Base-by-base conservation (phyloP, 768 basidiomycete genomes). In the Galerina sulciceps region DNA sequence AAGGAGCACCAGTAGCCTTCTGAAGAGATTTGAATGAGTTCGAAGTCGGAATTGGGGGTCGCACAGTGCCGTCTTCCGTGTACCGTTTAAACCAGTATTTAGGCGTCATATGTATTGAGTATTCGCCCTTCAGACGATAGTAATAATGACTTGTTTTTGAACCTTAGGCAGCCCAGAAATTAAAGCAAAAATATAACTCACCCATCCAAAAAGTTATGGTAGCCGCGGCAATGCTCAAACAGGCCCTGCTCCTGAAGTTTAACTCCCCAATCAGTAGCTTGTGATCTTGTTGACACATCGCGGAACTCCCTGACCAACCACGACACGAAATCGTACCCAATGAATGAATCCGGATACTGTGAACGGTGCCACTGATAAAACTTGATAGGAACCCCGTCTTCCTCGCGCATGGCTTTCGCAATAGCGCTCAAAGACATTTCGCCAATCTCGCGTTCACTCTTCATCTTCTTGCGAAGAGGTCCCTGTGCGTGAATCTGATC, bases 301-400 rank as follows among this genome's bases (percentile, higher is more conserved):
- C 87, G 84, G 67, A 95, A 98, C 71, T 95, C 91, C 34, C 91
- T 84, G n/a, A 92, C 85, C 17, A 97, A 76, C 96, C 96, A 99
- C 1, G 89, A 89, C 20, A 95, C 91, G 64, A 98, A 87, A 41
- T 94, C 93, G 61, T 85, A 88, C 1, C 96, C 96, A 10, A 88
- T 93, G 71, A 99, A 98, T 4, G 90, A 88, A 61, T 94, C 89
- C 3, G 85, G 82, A 67, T 94, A 93, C 37, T 81, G 82, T 15
- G 72, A 77, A 11, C 81, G 79, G 69, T 95, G 91, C 94, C 94
- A 98, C 53, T 85, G 86, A 63, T 93, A 83, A 58, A 91, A 84
- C 66, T 93, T 90, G 74, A 96, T 93, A 6, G 87, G 85, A 10
- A 95, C 81, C 8, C 91, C 93, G 40, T 89, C 89, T 37, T 93